Conservation (phyloP, 495 filamentous ascomycete genomes). For the Tuber indicum region DNA sequence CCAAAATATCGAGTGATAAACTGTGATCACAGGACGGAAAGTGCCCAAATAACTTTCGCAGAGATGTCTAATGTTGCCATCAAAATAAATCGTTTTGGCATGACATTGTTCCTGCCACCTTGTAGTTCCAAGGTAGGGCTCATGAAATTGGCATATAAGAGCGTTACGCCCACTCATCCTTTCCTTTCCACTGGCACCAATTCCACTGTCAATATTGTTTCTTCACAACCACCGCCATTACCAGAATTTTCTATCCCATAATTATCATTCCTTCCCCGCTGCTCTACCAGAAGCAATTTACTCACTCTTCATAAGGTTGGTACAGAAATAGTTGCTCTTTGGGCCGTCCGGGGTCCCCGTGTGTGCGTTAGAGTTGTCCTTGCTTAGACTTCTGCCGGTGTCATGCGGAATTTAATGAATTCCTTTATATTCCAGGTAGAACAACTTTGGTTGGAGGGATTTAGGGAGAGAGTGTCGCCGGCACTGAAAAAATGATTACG, state of each 20-base stretch:
- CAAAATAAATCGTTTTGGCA: background rate
- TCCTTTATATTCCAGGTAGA: background rate
- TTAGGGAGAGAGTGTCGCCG: background rate
- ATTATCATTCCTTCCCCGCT: background rate
- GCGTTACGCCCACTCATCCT: background rate
- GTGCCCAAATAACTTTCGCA: background rate
- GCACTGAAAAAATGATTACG: background rate
- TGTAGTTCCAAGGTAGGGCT: background rate
- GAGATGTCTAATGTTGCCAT: background rate
- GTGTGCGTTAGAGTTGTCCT: background rate
- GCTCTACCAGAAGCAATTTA: background rate
- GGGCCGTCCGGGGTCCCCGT: conserved; percentile 1
- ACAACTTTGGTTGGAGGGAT: background rate
- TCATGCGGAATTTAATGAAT: background rate
- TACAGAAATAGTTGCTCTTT: background rate
- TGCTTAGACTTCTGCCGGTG: background rate
- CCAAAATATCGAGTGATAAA: no score
- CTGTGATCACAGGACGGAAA: no score
- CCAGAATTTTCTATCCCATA: background rate
- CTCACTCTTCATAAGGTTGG: background rate
- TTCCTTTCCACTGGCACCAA: background rate
- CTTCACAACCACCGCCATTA: background rate
- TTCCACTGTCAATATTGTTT: background rate
- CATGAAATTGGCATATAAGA: background rate
- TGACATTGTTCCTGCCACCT: background rate